Percentiles rank a stretch among this genome's conserved stretches.
Conservation (phyloP, 371 early-diverging fungal genomes). For the Mucor lusitanicus region DNA sequence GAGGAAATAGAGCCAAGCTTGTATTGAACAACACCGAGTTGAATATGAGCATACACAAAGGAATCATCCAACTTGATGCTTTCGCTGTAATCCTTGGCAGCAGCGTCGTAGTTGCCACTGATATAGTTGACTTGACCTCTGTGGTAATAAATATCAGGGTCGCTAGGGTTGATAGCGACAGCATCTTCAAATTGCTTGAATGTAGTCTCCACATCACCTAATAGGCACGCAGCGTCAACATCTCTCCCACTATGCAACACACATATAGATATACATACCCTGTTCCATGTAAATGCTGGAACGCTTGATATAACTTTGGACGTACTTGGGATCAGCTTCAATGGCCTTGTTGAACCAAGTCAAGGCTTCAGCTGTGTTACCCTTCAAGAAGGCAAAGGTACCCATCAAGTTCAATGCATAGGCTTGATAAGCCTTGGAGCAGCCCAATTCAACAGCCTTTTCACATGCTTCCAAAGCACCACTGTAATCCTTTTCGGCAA, state of each 20-base stretch:
- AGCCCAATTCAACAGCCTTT: constrained; percentile 67
- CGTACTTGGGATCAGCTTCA: constrained; percentile 74
- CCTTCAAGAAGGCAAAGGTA: constrained; percentile 87
- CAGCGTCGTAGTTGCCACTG: constrained; percentile 76
- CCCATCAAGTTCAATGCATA: constrained; percentile 84
- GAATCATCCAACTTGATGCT: constrained; percentile 79
- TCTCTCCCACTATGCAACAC: not conserved
- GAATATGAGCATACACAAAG: constrained; percentile 93
- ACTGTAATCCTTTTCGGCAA: constrained; percentile 64
- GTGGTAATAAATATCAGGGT: constrained; percentile 86
- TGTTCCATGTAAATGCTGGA: constrained; percentile 90
- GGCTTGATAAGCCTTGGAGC: constrained; percentile 51
- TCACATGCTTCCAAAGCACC: constrained; percentile 70
- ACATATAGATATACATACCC: constrained; percentile 27
- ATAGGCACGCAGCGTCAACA: not conserved
- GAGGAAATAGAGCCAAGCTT: constrained; percentile 77
- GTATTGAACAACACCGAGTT: constrained; percentile 93
- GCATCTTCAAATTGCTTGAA: constrained; percentile 75
- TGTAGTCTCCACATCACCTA: constrained; percentile 64
- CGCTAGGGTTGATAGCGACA: constrained; percentile 60
- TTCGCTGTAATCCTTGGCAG: constrained; percentile 84
- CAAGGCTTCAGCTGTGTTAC: constrained; percentile 76
- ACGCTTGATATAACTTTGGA: constrained; percentile 86
- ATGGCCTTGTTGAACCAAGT: constrained; percentile 80
- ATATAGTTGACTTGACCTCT: constrained; percentile 72